These are phyloP conservation scores for Tuber umbilicatum DNA, from an alignment of 495 filamentous ascomycete genomes.

Conservation along the genomic window DNA sequence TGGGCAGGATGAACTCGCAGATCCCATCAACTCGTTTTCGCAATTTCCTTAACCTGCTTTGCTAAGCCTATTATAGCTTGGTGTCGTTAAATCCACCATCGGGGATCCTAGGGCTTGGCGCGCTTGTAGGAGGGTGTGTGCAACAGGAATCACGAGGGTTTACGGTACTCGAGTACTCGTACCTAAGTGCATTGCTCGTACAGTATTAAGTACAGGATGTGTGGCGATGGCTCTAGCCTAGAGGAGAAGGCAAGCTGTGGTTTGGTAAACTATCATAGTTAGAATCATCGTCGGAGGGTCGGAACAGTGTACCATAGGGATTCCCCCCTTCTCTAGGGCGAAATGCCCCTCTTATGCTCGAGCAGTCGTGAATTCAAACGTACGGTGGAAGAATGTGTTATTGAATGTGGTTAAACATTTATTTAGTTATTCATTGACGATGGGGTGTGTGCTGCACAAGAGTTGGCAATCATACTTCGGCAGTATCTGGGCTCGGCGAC, in stretches of 20 bases:
- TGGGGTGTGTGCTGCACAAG: neutral
- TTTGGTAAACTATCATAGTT: neutral
- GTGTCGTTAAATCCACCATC: too few relatives aligned
- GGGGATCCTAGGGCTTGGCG: too few relatives aligned
- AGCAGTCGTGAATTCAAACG: neutral
- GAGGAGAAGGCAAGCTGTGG: neutral
- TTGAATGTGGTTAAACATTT: neutral
- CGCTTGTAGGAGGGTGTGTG: too few relatives aligned
- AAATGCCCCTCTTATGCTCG: neutral
- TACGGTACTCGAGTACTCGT: too few relatives aligned
- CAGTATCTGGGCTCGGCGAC: neutral
- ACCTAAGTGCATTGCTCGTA: too few relatives aligned
- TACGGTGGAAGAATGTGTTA: neutral
- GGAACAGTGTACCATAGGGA: neutral
- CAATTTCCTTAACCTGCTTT: too few relatives aligned
- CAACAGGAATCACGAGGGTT: too few relatives aligned
- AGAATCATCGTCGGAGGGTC: neutral
- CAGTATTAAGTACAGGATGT: too few relatives aligned
- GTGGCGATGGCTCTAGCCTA: neutral
- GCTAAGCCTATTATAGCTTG: too few relatives aligned
- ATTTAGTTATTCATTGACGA: neutral
- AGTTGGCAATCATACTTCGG: neutral
- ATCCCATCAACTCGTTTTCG: too few relatives aligned
- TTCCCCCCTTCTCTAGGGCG: neutral
- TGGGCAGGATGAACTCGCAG: too few relatives aligned